Evolutionary conservation across 108 stramenopile species (phyloP), one percentile per base, ranked within the genome.

Genomic region (Cylindrotheca fusiformis): DNA sequence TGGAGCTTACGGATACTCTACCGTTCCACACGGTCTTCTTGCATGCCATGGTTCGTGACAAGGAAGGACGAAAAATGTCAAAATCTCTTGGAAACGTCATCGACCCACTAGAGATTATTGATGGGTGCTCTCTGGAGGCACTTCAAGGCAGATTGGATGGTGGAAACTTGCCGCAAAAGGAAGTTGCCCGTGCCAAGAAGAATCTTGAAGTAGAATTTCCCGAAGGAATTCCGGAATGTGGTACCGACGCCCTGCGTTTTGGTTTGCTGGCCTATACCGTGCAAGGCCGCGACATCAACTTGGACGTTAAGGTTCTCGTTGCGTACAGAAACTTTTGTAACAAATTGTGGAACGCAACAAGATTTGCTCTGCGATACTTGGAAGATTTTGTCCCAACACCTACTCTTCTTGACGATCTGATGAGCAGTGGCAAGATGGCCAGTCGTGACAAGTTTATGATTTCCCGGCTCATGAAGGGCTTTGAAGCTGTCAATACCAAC

Each of bases 41-140:
- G 60, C 99, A 99, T 83, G 95, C 99, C 51, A 99, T 99, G 99
- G 97, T 99, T 54, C 84, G 99, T 50, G 99, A 99, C 72, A 99
- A 99, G 78, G 93, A 97, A 58, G 97, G 97, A 28, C 86, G 96
- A 52, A 99, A 99, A 72, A 99, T 99, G 99, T 95, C 94, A 59
- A 99, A 99, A 74, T 90, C 94, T 28, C 86, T 98, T 12, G 99
- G 99, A 44, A 99, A 99, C 76, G 97, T 99, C 47, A 95, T 99
- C 33, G 97, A 98, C 71, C 99, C 99, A 28, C 80, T 97, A 26
- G 97, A 99, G 77, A 96, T 99, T 18, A 98, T 97, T 58, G 64
- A 81, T 67, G 99, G 99, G 25, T 97, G 96, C 76, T 68, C 88
- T 29, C 83, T 99, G 17, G 78, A 88, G 20, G 69, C 80, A 24